Conservation (phyloP, 2,329 filamentous ascomycete species). For the Ascochyta pisi region DNA sequence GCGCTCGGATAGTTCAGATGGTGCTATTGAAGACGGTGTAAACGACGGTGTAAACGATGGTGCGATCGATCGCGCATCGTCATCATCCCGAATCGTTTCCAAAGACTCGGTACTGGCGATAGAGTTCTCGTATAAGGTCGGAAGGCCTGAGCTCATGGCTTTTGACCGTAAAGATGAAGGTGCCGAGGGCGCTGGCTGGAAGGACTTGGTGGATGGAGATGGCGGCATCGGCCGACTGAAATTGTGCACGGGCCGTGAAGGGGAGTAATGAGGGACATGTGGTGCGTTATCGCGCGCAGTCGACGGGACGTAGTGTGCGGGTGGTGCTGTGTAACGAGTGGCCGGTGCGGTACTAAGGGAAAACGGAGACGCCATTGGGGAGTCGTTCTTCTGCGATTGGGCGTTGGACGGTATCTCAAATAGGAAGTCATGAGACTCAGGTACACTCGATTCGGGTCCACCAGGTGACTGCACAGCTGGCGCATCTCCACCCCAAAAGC, state of each 20-base stretch:
- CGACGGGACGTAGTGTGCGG: constrained; percentile 10
- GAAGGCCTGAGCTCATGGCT: constrained; percentile 30
- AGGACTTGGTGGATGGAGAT: constrained; percentile 1
- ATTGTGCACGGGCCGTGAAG: constrained; percentile 28
- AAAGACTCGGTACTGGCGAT: constrained; percentile 34
- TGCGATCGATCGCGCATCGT: constrained; percentile 35
- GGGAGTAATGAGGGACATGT: constrained; percentile 23
- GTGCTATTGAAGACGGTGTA: constrained; percentile 38
- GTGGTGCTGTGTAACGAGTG: constrained; percentile 2
- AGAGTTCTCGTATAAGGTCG: constrained; percentile 44
- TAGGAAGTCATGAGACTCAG: constrained; percentile 39
- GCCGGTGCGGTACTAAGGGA: not conserved
- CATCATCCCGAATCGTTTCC: constrained; percentile 19
- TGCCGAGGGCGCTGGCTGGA: constrained; percentile 18
- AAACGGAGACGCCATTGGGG: constrained; percentile 11
- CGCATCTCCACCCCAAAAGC: constrained; percentile 24
- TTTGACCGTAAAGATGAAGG: constrained; percentile 23
- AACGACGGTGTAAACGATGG: constrained; percentile 30
- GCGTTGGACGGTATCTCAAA: constrained; percentile 24
- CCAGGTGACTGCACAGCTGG: constrained; percentile 20
- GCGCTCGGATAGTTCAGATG: constrained; percentile 45
- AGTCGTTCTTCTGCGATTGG: constrained; percentile 17
- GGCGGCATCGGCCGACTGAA: constrained; percentile 33
- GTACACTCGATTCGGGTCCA: constrained; percentile 23
- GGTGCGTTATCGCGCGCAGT: constrained; percentile 9